Evolutionary conservation across 2,329 filamentous ascomycete genomes (phyloP), one percentile per base, ranked within the genome.

Genomic region (Cercospora beticola): DNA sequence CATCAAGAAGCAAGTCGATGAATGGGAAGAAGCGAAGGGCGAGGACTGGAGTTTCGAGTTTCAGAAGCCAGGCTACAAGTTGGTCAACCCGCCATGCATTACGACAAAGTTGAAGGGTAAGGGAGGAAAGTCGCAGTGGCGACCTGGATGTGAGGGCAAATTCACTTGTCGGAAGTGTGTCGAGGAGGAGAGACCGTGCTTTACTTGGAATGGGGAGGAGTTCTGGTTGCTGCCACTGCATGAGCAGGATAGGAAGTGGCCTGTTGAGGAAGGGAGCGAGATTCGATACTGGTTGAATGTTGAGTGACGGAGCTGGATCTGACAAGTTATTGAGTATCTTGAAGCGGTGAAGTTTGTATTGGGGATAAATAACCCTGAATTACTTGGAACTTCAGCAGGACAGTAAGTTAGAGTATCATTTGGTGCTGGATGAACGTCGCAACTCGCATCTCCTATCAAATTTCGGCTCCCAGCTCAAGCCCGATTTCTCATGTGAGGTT

Each of bases 211-310:
- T 56, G 68, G 67, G 9, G 72, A 73, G 40, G 73, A 73, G 58
- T 75, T 76, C 28, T 68, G 69, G 66, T 64, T 76, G 26, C 67
- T 77, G 68, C 75, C 76, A 26, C 60, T 77, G 69, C 72, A 75
- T 65, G 67, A 72, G 43, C 62, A 71, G 5, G 75, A 76, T 68
- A 64, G 75, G 14, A 70, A 62, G 52, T 67, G 18, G 59, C 66
- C 58, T 52, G 65, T 74, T 2, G 62, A 68, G 70, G 66, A 67
- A 46, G 73, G 68, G 14, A 68, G 68, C 43, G 74, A 75, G 68
- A 70, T 75, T 49, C 65, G 71, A 59, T 70, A 70, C 64, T 76
- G 75, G 75, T 12, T 76, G 28, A 74, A 74, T 64, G 66, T 70
- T 23, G 67, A 72, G 60, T 71, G 60, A 65, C 6, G 26, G 49